These are phyloP conservation scores for Fusarium hainanense DNA, from an alignment of 2,329 filamentous ascomycete genomes.

Conservation along the genomic window DNA sequence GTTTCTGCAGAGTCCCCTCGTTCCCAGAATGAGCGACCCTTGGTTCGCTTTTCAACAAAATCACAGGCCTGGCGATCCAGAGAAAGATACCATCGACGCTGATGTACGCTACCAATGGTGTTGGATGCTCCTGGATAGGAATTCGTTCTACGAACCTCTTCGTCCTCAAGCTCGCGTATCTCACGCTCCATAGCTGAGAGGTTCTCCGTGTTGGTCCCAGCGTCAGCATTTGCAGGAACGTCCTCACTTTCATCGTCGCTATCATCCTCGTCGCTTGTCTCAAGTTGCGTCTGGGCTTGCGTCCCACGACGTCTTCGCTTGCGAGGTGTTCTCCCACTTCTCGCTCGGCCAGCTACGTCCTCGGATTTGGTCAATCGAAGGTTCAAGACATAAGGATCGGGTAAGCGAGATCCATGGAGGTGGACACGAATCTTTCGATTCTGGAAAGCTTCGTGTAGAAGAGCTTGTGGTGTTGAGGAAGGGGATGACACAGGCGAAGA, in stretches of 20 bases:
- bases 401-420: conserved; percentile 65
- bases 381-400: conserved; percentile 63
- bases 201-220: conserved; percentile 13
- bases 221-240: conserved; percentile 35
- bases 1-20: neutral
- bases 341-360: conserved; percentile 50
- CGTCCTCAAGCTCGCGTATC: conserved; percentile 60
- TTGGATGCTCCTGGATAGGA: conserved; percentile 75
- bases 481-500: conserved; percentile 35
- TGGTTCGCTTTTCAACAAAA: conserved; percentile 57
- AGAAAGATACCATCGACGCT: conserved; percentile 73
- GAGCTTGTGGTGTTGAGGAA: conserved; percentile 54
- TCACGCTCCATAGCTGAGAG: conserved; percentile 55
- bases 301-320: conserved; percentile 21
- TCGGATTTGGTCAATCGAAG: conserved; percentile 63
- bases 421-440: conserved; percentile 67
- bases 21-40: conserved; percentile 26
- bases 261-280: conserved; percentile 43
- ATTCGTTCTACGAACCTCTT: conserved; percentile 68
- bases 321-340: conserved; percentile 23
- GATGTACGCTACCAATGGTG: conserved; percentile 73
- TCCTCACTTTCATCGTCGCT: conserved; percentile 29
- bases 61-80: conserved; percentile 70
- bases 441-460: conserved; percentile 63
- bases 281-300: conserved; percentile 16